A percentile compares a stretch with the other conserved stretches of the same genome.
Conservation (phyloP, 306 rosid genomes). For the Cucurbita pepo region DNA sequence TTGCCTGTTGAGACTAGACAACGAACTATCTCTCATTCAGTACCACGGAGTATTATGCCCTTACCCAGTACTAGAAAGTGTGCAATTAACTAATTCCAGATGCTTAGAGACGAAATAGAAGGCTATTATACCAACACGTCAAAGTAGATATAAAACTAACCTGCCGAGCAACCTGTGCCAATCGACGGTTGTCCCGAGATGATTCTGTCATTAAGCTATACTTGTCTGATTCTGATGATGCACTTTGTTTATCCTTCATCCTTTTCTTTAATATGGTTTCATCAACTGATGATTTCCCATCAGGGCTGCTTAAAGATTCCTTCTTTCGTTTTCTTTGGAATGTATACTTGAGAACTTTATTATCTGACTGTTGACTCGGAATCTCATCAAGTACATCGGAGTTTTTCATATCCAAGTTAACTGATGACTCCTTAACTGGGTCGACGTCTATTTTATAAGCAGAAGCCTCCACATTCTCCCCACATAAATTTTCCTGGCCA, state of each 20-base stretch:
- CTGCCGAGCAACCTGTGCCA: constrained; percentile 69
- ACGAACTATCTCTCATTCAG: not conserved
- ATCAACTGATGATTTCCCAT: constrained; percentile 25
- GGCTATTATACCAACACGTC: constrained; percentile 6
- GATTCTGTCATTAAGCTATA: constrained; percentile 39
- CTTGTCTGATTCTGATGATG: constrained; percentile 28
- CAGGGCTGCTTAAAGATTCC: constrained; percentile 31
- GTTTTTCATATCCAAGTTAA: constrained; percentile 19
- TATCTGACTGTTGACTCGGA: constrained; percentile 26
- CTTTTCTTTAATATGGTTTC: constrained; percentile 20
- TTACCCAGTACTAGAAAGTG: not conserved
- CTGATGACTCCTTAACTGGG: constrained; percentile 16
- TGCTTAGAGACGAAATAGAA: not conserved
- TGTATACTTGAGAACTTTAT: constrained; percentile 55
- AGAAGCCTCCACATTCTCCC: constrained; percentile 20
- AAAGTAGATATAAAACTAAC: constrained; percentile 26
- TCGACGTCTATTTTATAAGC: constrained; percentile 20
- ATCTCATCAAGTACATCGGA: constrained; percentile 25
- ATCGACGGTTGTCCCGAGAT: constrained; percentile 38
- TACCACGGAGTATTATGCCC: not conserved
- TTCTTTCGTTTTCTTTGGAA: constrained; percentile 72
- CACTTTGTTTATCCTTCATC: constrained; percentile 30
- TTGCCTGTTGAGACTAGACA: not conserved
- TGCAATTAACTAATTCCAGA: not conserved
- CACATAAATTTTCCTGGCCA: constrained; percentile 26